Base-by-base conservation (phyloP, 2,329 filamentous ascomycete species). In the Ophiostoma sp. region DNA sequence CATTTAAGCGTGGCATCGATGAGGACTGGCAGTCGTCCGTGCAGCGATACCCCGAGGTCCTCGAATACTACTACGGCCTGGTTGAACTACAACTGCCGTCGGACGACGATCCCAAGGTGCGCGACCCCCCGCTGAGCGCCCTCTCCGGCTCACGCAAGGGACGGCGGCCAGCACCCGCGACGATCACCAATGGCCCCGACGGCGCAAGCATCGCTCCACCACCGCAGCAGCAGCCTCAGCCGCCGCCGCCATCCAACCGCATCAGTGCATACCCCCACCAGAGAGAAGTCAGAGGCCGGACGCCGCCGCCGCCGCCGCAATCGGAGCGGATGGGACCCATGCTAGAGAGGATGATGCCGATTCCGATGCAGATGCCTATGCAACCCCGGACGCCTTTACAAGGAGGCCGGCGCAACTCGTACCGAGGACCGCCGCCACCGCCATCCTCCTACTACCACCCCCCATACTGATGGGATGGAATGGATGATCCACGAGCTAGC, bases 21-120 rank as follows among this genome's bases (percentile, higher is more conserved):
- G 88, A 91, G 72, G 91, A 93, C 80, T 94, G 91, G 91, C 86
- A 89, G 75, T 83, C 86, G 39, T 90, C 88, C 67, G 90, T 93
- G 54, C 86, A 92, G 75, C 85, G 88, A 69, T 94, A 94, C 75
- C 91, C 91, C 4, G 90, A 93, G 77, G 88, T 94, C n/a, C 82
- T 94, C 69, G 89, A 93, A 78, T 93, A 94, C 79, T 94, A 90
- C 77, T 94, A 90, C 79, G 83, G 86, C 71, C 81, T 93, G 52
- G 89, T 93, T 48, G 86, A 89, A 69, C 77, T 93, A 71, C 85
- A 82, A 31, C 79, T 92, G 4, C 90, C 91, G 0, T 79, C 80
- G 57, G 89, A 92, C 71, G 82, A 87, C 69, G 87, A 89, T 57
- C 79, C 83, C 1, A 80, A 80, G 20, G 86, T 90, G 48, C 85